Evolutionary conservation across 768 basidiomycete species (phyloP).

Genomic region (Mycena galopus): DNA sequence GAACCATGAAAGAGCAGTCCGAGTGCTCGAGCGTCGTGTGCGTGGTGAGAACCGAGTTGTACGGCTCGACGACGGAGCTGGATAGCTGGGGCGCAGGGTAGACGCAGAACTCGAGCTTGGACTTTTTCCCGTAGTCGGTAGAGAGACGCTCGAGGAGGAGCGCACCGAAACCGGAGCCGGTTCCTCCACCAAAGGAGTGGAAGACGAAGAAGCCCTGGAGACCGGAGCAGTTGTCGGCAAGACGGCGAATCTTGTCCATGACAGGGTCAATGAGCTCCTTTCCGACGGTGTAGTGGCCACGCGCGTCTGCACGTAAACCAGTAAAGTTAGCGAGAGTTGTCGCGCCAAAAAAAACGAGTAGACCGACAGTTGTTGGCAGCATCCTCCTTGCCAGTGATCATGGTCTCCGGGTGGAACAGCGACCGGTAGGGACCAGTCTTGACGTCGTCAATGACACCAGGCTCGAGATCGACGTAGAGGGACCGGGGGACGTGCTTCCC

Average conservation of each 20-base stretch:
- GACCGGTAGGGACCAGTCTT: constrained; percentile 92
- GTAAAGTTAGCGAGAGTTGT: constrained; percentile 29
- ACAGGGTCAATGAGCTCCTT: constrained; percentile 98
- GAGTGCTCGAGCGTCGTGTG: constrained; percentile 99
- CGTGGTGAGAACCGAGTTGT: constrained; percentile 97
- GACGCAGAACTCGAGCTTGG: constrained; percentile 97
- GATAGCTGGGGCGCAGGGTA: constrained; percentile 96
- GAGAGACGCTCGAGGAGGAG: constrained; percentile 97
- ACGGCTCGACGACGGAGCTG: constrained; percentile 98
- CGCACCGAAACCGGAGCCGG: constrained; percentile 99
- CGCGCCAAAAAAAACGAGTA: constrained; percentile 32
- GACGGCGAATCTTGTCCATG: constrained; percentile 96
- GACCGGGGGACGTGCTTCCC: constrained; percentile 98
- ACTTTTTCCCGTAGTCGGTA: constrained; percentile 99
- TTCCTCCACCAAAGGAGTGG: constrained; percentile 99
- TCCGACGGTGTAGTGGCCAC: constrained; percentile 98
- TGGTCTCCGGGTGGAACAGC: constrained; percentile 97
- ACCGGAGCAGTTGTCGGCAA: constrained; percentile 98
- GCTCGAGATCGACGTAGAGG: constrained; percentile 96
- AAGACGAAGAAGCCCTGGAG: constrained; percentile 99
- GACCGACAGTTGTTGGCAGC: constrained; percentile 98
- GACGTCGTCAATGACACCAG: constrained; percentile 95
- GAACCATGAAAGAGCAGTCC: constrained; percentile 99
- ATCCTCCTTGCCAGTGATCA: constrained; percentile 98
- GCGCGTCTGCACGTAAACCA: constrained; percentile 77